Conservation (phyloP, 352 stramenopile species). For the Pythium phragmiticola region DNA sequence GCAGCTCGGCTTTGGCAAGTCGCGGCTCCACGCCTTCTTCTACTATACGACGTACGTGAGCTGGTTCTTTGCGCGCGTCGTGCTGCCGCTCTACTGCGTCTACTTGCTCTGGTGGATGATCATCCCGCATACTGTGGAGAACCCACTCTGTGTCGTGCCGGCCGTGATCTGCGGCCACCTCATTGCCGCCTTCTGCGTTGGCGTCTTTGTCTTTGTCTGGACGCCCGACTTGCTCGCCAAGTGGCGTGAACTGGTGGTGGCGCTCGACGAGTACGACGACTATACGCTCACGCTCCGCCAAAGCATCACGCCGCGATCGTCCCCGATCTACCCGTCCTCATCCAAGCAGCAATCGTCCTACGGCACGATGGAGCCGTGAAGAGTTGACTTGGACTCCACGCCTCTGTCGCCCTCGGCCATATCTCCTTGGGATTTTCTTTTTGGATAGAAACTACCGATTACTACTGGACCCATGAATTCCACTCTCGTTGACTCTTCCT, state of each 20-base stretch:
- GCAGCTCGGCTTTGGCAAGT: slow-evolving; percentile 72
- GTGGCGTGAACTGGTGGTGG: slow-evolving; percentile 58
- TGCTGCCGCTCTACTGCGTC: slow-evolving; percentile 78
- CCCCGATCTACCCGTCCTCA: slow-evolving; percentile 37
- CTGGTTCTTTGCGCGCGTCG: slow-evolving; percentile 74
- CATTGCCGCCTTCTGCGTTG: slow-evolving; percentile 79
- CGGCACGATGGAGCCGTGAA: slow-evolving; percentile 28
- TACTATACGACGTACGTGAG: slow-evolving; percentile 75
- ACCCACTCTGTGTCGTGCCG: slow-evolving; percentile 61
- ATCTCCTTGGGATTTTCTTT: slow-evolving; percentile 10
- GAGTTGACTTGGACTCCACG: neutral
- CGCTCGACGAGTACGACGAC: slow-evolving; percentile 75
- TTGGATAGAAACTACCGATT: slow-evolving; percentile 12
- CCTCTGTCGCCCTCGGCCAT: neutral
- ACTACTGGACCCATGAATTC: too few relatives aligned
- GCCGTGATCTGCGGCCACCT: slow-evolving; percentile 74
- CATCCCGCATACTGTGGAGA: slow-evolving; percentile 45
- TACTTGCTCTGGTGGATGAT: slow-evolving; percentile 75
- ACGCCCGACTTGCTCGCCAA: slow-evolving; percentile 79
- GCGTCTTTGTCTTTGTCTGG: slow-evolving; percentile 82
- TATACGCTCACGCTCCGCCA: slow-evolving; percentile 79
- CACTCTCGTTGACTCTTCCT: neutral
- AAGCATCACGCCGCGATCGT: slow-evolving; percentile 68
- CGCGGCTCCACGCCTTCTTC: slow-evolving; percentile 50
- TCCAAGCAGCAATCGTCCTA: slow-evolving; percentile 30